Base-by-base conservation (phyloP, 129 eudicot genomes). In the Lactuca sativa region DNA sequence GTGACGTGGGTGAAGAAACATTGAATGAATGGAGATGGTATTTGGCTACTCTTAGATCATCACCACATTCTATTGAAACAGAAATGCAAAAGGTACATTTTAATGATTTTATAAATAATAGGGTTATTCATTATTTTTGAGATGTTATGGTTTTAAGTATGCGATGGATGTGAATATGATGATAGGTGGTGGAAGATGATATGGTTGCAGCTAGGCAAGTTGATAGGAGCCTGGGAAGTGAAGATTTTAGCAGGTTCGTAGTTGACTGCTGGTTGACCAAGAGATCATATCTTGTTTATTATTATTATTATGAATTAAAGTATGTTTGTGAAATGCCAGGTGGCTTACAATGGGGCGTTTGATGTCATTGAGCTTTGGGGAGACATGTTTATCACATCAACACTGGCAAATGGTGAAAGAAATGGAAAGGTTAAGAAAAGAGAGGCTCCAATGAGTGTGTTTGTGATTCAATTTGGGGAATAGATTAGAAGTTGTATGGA, bases 401-500 rank as follows among this genome's bases (percentile, higher is more conserved):
- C 97, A 89, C 58, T 93, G 99, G 99, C 95, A 87, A 74, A 89
- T 87, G 97, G 97, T 87, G 41, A 87, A 87, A 78, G 95, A 93
- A 80, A 78, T 93, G 58, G 99, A 93, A 81, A 83, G 88, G 68
- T 87, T 87, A 40, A 78, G 97, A 65, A 79, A 72, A 61, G 90
- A 85, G 63, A 85, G 99, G 77, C 52, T 86, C 54, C 80, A 69
- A 49, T 82, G 72, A 71, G 82, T 25, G 61, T 13, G 43, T n/a
- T 31, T 51, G 69, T 66, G 44, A 40, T 40, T 57, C 13, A 48
- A 51, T 25, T 25, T 25, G 30, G 30, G 30, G 2, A 25, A 25
- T 25, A 25, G 30, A 25, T 25, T 25, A 25, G 30, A 25, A 36
- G 36, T 13, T 51, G 71, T 57, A 47, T 38, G 67, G 69, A 58